Evolutionary conservation across 805 yeast genomes (phyloP).

Genomic region (Cyberlindnera xishuangbannaensis): DNA sequence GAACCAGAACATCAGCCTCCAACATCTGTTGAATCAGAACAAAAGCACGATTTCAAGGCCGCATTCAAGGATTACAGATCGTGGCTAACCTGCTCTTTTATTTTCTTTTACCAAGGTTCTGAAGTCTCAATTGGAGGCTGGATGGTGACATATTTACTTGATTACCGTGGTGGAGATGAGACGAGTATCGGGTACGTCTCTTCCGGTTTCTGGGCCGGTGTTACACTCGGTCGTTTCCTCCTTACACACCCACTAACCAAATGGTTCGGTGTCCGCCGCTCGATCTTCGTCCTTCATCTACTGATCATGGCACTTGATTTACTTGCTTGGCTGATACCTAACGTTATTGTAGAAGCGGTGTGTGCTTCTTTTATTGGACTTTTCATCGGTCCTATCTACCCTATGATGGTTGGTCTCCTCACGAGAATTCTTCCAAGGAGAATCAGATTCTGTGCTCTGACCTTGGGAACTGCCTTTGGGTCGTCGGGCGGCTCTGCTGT

Average conservation of each 20-base stretch:
- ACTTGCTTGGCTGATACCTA: constrained; percentile 44
- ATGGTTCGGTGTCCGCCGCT: constrained; percentile 39
- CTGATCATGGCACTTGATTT: constrained; percentile 34
- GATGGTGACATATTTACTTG: constrained; percentile 54
- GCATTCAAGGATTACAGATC: constrained; percentile 39
- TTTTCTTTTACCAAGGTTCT: constrained; percentile 57
- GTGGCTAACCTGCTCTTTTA: constrained; percentile 48
- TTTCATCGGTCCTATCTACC: constrained; percentile 53
- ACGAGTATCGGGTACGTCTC: constrained; percentile 48
- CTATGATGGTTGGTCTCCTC: constrained; percentile 41
- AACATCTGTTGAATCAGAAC: background rate
- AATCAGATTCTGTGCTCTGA: constrained; percentile 44
- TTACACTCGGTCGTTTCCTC: constrained; percentile 49
- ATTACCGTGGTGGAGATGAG: constrained; percentile 40
- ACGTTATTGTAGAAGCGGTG: constrained; percentile 39
- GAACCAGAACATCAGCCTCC: background rate
- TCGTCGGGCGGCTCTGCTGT: constrained; percentile 53
- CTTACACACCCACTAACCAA: constrained; percentile 38
- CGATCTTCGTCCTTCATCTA: constrained; percentile 31
- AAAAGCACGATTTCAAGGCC: constrained; percentile 18
- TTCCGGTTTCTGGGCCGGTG: constrained; percentile 63
- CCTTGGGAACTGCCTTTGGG: constrained; percentile 51
- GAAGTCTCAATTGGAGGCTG: constrained; percentile 63
- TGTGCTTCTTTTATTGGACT: constrained; percentile 44
- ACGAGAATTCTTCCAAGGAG: constrained; percentile 43